These are phyloP conservation scores for Basipetospora chlamydospora DNA, from an alignment of 2,329 filamentous ascomycete species.

Conservation along the genomic window DNA sequence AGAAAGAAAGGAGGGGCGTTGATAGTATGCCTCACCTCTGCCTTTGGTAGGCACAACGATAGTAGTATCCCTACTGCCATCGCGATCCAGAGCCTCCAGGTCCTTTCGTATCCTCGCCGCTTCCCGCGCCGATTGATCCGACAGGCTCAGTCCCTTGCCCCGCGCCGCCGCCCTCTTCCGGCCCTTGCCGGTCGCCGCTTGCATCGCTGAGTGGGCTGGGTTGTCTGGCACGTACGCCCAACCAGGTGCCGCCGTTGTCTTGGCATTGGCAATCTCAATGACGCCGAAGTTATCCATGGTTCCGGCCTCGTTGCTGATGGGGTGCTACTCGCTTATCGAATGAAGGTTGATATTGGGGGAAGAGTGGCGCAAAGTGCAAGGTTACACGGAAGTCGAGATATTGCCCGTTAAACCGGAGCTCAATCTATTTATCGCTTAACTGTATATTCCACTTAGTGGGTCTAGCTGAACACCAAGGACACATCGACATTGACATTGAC, in stretches of 20 bases:
- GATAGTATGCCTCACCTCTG: constrained; percentile 18
- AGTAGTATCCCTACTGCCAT: constrained; percentile 58
- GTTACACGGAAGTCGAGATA: too few species aligned
- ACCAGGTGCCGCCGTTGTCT: constrained; percentile 59
- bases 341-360: too few species aligned
- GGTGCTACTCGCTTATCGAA: too few species aligned
- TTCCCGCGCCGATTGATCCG: constrained; percentile 66
- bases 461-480: too few species aligned
- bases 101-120: constrained; percentile 70
- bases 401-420: too few species aligned
- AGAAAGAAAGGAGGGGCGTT: not conserved
- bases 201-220: constrained; percentile 36
- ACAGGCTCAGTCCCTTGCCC: constrained; percentile 32
- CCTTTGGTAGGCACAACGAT: constrained; percentile 51
- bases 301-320: too few species aligned
- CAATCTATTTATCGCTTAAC: too few species aligned
- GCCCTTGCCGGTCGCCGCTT: constrained; percentile 34
- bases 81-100: constrained; percentile 67
- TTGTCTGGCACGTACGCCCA: constrained; percentile 81
- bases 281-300: constrained; percentile 59
- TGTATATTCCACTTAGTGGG: too few species aligned
- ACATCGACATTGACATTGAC: too few species aligned
- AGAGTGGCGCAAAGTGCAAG: too few species aligned
- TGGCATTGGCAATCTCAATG: constrained; percentile 62
- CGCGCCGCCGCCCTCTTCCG: constrained; percentile 60